Evolutionary conservation across 164 flowering plant genomes (phyloP).

Genomic region (Protea cynaroides): DNA sequence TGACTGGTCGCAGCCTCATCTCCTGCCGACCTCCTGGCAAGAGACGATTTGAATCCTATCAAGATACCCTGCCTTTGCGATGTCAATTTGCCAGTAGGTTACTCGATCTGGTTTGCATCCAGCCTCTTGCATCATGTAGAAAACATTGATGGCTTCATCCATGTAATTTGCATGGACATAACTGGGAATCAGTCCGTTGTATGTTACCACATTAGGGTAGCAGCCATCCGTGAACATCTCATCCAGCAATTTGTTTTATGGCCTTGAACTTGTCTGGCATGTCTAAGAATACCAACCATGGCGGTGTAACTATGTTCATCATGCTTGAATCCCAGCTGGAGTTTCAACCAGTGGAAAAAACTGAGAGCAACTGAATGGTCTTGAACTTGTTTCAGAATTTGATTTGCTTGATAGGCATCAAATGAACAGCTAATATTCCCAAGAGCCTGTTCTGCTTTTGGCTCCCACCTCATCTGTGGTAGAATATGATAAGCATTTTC

Average conservation of each 20-base stretch:
- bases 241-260: constrained; percentile 60
- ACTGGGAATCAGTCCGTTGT: constrained; percentile 88
- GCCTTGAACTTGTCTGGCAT: constrained; percentile 65
- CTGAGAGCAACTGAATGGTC: constrained; percentile 77
- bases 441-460: constrained; percentile 75
- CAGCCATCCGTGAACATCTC: constrained; percentile 89
- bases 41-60: too few relatives aligned
- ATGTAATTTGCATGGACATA: constrained; percentile 92
- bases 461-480: constrained; percentile 56
- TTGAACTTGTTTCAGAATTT: constrained; percentile 73
- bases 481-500: constrained; percentile 47
- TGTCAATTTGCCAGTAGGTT: constrained; percentile 90
- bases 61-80: constrained; percentile 92
- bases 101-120: constrained; percentile 89
- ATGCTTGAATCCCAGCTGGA: constrained; percentile 74
- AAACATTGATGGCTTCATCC: constrained; percentile 64
- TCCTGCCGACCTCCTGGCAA: too few relatives aligned
- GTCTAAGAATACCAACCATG: constrained; percentile 94
- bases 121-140: constrained; percentile 59
- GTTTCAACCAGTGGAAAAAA: constrained; percentile 85
- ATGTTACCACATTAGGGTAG: constrained; percentile 86
- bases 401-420: constrained; percentile 91
- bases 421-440: constrained; percentile 42
- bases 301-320: constrained; percentile 95
- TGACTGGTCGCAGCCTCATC: too few relatives aligned